Evolutionary conservation across 768 basidiomycete genomes (phyloP).

Genomic region (Leccinum subgranulosum): DNA sequence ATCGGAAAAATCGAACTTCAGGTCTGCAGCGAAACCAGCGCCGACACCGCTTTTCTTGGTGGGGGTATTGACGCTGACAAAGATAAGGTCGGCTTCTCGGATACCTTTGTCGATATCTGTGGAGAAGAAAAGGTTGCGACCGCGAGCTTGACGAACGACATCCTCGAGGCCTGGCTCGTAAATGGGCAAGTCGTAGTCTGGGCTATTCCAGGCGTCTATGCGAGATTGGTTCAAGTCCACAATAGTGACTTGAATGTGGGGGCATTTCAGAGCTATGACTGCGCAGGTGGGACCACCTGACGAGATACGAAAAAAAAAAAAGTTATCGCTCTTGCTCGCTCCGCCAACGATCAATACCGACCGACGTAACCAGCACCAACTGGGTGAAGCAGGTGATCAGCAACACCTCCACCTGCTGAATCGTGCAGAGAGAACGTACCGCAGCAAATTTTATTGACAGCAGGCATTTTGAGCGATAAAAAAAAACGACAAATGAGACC

Average conservation of each 20-base stretch:
- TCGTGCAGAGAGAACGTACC: conserved; percentile 49
- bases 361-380: conserved; percentile 95
- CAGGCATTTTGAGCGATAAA: conserved; percentile 30
- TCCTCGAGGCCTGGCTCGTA: conserved; percentile 96
- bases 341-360: conserved; percentile 34
- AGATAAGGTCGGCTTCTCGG: conserved; percentile 94
- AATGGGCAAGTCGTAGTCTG: conserved; percentile 84
- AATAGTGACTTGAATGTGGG: conserved; percentile 92
- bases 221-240: conserved; percentile 95
- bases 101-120: conserved; percentile 94
- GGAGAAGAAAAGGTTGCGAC: conserved; percentile 95
- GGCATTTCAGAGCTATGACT: conserved; percentile 91
- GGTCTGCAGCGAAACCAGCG: conserved; percentile 96
- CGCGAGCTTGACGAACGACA: conserved; percentile 83
- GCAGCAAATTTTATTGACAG: conserved; percentile 83
- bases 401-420: not conserved
- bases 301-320: conserved; percentile 10
- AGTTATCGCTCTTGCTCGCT: conserved; percentile 6
- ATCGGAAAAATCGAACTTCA: conserved; percentile 65
- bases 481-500: not conserved
- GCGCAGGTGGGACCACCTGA: conserved; percentile 93
- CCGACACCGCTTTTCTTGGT: conserved; percentile 98
- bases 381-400: conserved; percentile 27
- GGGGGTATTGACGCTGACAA: conserved; percentile 97
- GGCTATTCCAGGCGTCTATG: conserved; percentile 95